Conservation (phyloP, 1,139 yeast species). For the Kluyveromyces sp. region DNA sequence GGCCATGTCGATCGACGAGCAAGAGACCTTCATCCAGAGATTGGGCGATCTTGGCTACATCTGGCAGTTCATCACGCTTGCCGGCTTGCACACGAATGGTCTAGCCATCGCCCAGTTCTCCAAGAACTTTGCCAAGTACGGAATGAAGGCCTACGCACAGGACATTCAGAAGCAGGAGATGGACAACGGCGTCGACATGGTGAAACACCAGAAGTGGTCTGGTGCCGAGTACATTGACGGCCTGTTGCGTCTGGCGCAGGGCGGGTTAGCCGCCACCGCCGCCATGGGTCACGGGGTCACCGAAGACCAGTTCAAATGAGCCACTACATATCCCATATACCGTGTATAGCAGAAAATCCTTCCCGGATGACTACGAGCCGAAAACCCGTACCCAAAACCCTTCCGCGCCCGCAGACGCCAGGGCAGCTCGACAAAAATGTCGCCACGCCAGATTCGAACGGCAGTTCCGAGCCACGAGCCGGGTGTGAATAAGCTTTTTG, state of each 20-base stretch:
- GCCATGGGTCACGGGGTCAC: conserved; percentile 99
- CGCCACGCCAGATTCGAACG: no score
- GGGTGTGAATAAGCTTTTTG: no score
- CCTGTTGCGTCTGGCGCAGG: conserved; percentile 81
- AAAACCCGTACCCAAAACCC: no score
- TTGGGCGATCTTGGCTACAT: conserved; percentile 86
- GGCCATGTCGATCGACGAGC: conserved; percentile 84
- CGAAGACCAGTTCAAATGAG: conserved; percentile 78
- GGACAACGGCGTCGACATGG: conserved; percentile 85
- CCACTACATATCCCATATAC: not conserved
- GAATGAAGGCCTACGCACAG: conserved; percentile 95
- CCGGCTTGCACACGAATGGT: conserved; percentile 95
- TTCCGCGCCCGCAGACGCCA: no score
- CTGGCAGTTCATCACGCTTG: conserved; percentile 97
- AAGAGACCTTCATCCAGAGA: conserved; percentile 83
- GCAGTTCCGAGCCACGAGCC: no score
- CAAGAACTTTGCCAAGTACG: conserved; percentile 66
- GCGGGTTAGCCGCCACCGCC: conserved; percentile 93
- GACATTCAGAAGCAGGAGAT: conserved; percentile 84
- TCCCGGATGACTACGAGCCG: no score
- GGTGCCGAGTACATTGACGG: conserved; percentile 97
- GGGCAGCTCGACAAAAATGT: no score
- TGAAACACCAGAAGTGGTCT: conserved; percentile 98
- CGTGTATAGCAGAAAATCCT: no score
- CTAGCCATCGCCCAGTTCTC: conserved; percentile 85